Percentiles rank a stretch among this genome's conserved stretches.
Conservation (phyloP, 148 eudicot species). For the Simmondsia chinensis region DNA sequence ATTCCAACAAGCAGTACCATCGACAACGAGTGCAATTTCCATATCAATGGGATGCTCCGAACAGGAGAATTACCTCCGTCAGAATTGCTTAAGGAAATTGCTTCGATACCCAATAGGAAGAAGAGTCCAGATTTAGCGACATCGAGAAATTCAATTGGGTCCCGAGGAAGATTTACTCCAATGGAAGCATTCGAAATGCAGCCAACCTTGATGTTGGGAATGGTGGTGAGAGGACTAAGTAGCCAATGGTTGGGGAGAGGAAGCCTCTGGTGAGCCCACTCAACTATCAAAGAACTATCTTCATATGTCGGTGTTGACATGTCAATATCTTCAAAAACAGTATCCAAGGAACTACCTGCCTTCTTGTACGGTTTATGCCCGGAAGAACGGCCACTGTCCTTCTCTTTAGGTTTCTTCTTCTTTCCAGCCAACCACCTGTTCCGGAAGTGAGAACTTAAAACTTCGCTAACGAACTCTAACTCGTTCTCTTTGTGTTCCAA, state of each 20-base stretch:
- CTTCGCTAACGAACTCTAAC: constrained; percentile 28
- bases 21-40: constrained; percentile 91
- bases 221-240: constrained; percentile 59
- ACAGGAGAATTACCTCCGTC: constrained; percentile 28
- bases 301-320: constrained; percentile 9
- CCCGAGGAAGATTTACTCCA: constrained; percentile 4
- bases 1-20: constrained; percentile 52
- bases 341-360: constrained; percentile 29
- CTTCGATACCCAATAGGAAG: constrained; percentile 76
- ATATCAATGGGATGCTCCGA: constrained; percentile 44
- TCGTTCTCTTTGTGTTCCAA: constrained; percentile 57
- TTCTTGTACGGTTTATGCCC: constrained; percentile 15
- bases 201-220: constrained; percentile 16
- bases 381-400: constrained; percentile 7
- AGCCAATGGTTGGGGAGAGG: constrained; percentile 88
- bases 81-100: constrained; percentile 36
- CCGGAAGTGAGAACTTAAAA: constrained; percentile 59
- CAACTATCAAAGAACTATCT: constrained; percentile 32
- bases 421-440: constrained; percentile 67
- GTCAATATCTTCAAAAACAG: constrained; percentile 66
- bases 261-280: constrained; percentile 90
- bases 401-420: constrained; percentile 36
- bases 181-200: constrained; percentile 14
- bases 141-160: constrained; percentile 29
- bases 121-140: constrained; percentile 76